Conservation (phyloP, 345 rosid species). For the Syzygium jambos region DNA sequence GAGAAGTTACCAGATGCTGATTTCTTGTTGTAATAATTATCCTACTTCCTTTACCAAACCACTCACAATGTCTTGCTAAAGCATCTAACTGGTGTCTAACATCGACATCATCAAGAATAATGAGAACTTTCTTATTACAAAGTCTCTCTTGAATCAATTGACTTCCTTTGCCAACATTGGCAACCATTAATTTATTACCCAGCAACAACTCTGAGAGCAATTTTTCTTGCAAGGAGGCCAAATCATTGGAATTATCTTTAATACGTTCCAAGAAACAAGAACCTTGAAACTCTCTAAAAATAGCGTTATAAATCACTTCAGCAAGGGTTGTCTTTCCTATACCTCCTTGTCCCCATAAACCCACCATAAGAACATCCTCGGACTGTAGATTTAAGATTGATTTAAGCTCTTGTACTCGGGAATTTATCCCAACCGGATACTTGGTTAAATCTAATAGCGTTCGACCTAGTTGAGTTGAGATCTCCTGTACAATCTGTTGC, state of each 20-base stretch:
- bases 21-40: constrained; percentile 7
- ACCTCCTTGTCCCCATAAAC: not conserved
- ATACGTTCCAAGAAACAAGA: not conserved
- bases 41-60: constrained; percentile 10
- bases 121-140: not conserved
- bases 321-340: not conserved
- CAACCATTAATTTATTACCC: not conserved
- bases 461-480: not conserved
- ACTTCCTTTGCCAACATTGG: not conserved
- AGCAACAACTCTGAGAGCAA: not conserved
- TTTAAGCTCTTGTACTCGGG: not conserved
- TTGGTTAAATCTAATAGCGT: not conserved
- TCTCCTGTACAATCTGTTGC: accelerated
- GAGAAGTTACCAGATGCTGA: not conserved
- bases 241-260: not conserved
- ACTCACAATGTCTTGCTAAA: not conserved
- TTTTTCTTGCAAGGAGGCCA: not conserved
- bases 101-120: constrained; percentile 15
- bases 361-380: not conserved
- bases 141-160: not conserved
- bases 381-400: not conserved
- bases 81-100: not conserved
- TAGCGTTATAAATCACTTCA: not conserved
- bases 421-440: not conserved
- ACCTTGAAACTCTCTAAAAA: not conserved